Percentiles rank a stretch among this genome's conserved stretches.
Evolutionary conservation across 805 yeast species (phyloP).

Genomic region (Ogataea pilisensis): DNA sequence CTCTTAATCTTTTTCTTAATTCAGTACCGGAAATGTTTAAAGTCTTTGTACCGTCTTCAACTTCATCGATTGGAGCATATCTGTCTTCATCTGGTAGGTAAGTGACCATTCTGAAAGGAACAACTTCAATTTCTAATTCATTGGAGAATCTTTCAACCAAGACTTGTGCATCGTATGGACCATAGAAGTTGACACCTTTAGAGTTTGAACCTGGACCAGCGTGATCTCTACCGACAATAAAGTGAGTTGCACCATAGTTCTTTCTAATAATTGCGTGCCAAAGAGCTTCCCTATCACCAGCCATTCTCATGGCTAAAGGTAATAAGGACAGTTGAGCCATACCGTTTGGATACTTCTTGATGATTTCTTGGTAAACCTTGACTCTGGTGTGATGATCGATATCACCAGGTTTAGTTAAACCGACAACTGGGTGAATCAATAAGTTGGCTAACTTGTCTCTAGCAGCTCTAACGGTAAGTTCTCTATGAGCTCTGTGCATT

Average conservation of each 20-base stretch:
- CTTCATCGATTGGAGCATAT: conserved; percentile 92
- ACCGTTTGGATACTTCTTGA: conserved; percentile 91
- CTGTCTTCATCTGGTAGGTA: conserved; percentile 93
- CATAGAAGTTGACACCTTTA: conserved; percentile 89
- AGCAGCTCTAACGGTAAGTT: conserved; percentile 95
- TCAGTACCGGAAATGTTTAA: conserved; percentile 90
- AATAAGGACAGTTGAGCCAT: conserved; percentile 84
- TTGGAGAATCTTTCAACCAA: conserved; percentile 69
- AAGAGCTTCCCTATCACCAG: conserved; percentile 96
- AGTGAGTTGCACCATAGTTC: conserved; percentile 95
- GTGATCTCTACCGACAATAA: conserved; percentile 96
- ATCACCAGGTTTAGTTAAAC: conserved; percentile 95
- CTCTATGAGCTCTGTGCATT: conserved; percentile 98
- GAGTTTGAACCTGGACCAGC: conserved; percentile 94
- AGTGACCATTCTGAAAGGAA: conserved; percentile 96
- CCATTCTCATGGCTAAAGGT: conserved; percentile 99
- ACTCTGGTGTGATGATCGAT: conserved; percentile 97
- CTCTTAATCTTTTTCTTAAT: conserved; percentile 79
- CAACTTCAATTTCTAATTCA: conserved; percentile 85
- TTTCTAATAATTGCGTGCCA: conserved; percentile 98
- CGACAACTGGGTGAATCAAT: conserved; percentile 94
- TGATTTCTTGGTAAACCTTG: conserved; percentile 86
- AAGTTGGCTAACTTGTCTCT: conserved; percentile 82
- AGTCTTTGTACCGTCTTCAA: conserved; percentile 73
- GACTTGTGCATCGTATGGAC: conserved; percentile 95